Evolutionary conservation across 2,329 filamentous ascomycete species (phyloP).

Genomic region (Alternaria ethzedia): DNA sequence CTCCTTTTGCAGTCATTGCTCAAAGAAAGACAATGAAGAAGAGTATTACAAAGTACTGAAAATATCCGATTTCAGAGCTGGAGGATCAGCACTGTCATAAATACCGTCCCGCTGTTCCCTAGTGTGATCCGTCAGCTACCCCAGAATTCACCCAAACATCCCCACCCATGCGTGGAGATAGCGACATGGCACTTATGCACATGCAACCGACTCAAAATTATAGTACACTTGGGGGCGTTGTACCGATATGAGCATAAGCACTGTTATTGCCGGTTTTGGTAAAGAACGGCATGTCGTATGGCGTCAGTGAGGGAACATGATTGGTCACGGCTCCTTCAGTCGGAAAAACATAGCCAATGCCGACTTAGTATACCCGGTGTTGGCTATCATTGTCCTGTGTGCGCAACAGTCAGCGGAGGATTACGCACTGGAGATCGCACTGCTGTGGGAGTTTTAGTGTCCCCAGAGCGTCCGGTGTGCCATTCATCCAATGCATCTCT

Average conservation of each 20-base stretch:
- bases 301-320: constrained; percentile 7
- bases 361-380: not conserved
- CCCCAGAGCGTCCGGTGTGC: not conserved
- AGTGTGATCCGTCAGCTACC: not conserved
- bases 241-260: constrained; percentile 4
- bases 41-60: not conserved
- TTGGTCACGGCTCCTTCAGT: constrained; percentile 9
- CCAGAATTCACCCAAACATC: constrained; percentile 5
- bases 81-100: constrained; percentile 3
- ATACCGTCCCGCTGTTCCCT: constrained; percentile 5
- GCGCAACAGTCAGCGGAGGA: not conserved
- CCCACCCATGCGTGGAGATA: constrained; percentile 20
- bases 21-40: not conserved
- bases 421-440: not conserved
- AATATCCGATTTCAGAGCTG: not conserved
- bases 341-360: constrained; percentile 32
- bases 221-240: not conserved
- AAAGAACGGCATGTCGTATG: constrained; percentile 10
- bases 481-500: not conserved
- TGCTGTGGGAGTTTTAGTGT: not conserved
- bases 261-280: constrained; percentile 6
- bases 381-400: constrained; percentile 12
- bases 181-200: not conserved
- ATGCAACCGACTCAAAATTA: not conserved
- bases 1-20: constrained; percentile 8